Base-by-base conservation (phyloP, 345 rosid genomes). In the Hypericum androsaemum region DNA sequence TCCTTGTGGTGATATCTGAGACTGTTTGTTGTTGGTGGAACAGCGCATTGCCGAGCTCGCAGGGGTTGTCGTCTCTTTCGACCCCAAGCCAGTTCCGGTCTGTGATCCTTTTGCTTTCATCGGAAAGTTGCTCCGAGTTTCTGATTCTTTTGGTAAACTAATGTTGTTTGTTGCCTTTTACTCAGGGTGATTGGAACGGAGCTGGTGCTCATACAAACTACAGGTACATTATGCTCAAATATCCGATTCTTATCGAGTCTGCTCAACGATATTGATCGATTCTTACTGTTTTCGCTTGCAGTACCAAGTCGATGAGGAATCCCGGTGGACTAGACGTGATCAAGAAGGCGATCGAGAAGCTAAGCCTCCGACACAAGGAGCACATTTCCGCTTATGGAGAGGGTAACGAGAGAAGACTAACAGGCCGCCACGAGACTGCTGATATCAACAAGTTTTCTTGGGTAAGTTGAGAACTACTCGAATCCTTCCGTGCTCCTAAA, bases 171-270 rank as follows among this genome's bases (percentile, higher is more conserved):
- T 12, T 10, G 32, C 32, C 1, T 22, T 0, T 8, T 16, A 3
- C 12, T 16, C 50, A 79, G 88, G 97, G 97, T 39, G 92, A 88
- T 32, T 88, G 97, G 97, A 88, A 88, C 48, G 95, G 97, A 7
- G 97, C 97, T 10, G 95, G 95, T n/a, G 92, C 97, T 38, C 97
- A 88, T 75, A 80, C 92, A 0, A 88, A 85, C 15, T 88, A 82
- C 75, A 81, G 95, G 95, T 65, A 56, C n/a, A n/a, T n/a, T 37
- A 12, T 67, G 7, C 16, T 12, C 2, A 49, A 45, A 3, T 8
- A 15, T 7, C 7, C 35, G 12, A 9, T 16, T 37, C 6, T 35
- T n/a, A 49, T n/a, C 3, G 11, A 11, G 42, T 13, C 16, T 54
- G 7, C 7, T 40, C 8, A 6, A 15, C 12, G 2, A 8, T 17